phyloP scores from a whole-genome alignment of 495 filamentous ascomycete species.

The Emericellopsis terricola region DNA sequence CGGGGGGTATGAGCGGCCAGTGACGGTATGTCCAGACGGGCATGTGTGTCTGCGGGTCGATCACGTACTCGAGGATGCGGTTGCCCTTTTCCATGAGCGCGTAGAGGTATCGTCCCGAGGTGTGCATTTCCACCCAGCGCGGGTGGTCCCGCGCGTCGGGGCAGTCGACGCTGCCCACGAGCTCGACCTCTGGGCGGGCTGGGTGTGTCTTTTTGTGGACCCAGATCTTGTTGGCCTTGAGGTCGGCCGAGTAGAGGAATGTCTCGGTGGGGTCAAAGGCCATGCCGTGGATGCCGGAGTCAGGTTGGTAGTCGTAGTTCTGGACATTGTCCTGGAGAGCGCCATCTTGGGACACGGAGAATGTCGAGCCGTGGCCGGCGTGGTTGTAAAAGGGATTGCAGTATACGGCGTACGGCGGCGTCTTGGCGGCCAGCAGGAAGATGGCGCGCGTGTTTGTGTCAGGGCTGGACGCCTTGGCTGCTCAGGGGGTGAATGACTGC shows the following conservation, averaged over 20 bases:
- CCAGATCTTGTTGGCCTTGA: constrained; percentile 75
- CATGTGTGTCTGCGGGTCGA: constrained; percentile 54
- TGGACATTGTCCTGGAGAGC: constrained; percentile 50
- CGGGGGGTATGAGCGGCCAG: constrained; percentile 60
- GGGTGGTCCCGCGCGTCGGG: constrained; percentile 55
- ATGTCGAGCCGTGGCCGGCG: constrained; percentile 64
- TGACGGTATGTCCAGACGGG: constrained; percentile 68
- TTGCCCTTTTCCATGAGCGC: constrained; percentile 78
- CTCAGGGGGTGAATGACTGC: background rate
- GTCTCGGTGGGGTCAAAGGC: constrained; percentile 72
- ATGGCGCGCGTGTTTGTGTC: constrained; percentile 72
- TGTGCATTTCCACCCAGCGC: constrained; percentile 70
- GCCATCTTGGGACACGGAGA: constrained; percentile 45
- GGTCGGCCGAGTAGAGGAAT: constrained; percentile 73
- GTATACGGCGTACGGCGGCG: constrained; percentile 65
- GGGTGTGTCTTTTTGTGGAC: constrained; percentile 50
- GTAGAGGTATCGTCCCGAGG: constrained; percentile 58
- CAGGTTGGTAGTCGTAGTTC: constrained; percentile 54
- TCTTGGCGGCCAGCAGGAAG: constrained; percentile 60
- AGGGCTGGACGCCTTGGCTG: constrained; percentile 46
- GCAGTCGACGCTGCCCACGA: constrained; percentile 53
- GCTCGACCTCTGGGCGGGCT: constrained; percentile 32
- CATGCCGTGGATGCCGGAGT: constrained; percentile 76
- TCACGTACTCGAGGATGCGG: constrained; percentile 57
- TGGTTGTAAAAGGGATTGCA: constrained; percentile 76